Evolutionary conservation across 2,329 filamentous ascomycete species (phyloP), one percentile per base, ranked within the genome.

Genomic region (Colletotrichum lini): DNA sequence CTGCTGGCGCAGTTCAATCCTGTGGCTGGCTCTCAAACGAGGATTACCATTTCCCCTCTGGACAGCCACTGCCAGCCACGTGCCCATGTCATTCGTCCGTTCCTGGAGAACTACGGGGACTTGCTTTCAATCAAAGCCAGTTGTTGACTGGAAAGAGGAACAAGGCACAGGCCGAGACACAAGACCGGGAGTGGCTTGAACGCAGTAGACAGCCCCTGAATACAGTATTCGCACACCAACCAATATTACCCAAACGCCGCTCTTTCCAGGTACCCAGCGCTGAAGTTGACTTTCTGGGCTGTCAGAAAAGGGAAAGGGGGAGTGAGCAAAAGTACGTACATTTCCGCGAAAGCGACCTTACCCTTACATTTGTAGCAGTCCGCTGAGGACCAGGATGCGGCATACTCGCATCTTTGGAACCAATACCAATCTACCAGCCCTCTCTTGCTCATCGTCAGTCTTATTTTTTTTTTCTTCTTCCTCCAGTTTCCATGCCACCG

Each of bases 11-110:
- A n/a, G 47, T 23, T 10, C 45, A 44, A 16, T 44, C 42, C 42
- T 44, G 42, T 52, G 54, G 44, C 47, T 23, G 15, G 59, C 65
- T 30, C 26, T 30, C 26, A 30, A 30, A 30, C 26, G 40, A 42
- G 66, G 52, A 49, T 66, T n/a, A 21, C 54, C 56, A 49, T 61
- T 56, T 49, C 42, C 7, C 35, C 23, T 15, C 18, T 7, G 2
- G 21, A 23, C 45, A 40, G 59, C 60, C 38, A 53, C 60, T 13
- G 49, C 38, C 66, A 68, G 60, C 60, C 65, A 68, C 35, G 18
- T 40, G 44, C 5, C 8, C 12, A 15, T 23, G 15, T 12, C 6
- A 67, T 70, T 67, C 23, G 63, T 50, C 21, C 18, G 49, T 44
- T 12, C 54, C 47, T 50, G 13, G n/a, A 12, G 35, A 60, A 61